Conservation (phyloP, 768 basidiomycete genomes). For the Steccherinum ochraceum region DNA sequence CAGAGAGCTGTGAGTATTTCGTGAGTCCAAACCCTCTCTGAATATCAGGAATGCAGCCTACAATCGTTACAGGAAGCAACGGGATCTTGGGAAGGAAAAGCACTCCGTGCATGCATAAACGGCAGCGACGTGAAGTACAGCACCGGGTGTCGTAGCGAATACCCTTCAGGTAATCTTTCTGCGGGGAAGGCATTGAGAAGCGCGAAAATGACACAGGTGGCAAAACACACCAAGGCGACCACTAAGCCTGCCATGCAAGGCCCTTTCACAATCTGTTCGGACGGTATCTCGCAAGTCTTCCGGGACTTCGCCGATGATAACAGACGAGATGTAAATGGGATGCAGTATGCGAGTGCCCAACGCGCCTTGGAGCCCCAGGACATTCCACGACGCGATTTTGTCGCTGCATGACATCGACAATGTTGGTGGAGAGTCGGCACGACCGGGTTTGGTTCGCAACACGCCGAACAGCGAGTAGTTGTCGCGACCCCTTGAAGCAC, state of each 20-base stretch:
- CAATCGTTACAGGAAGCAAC: slow-evolving; percentile 65
- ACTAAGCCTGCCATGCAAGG: slow-evolving; percentile 53
- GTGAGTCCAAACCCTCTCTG: slow-evolving; percentile 3
- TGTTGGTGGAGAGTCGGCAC: slow-evolving; percentile 82
- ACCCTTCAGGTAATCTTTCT: slow-evolving; percentile 35
- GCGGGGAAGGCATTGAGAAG: background rate
- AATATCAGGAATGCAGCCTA: slow-evolving; percentile 21
- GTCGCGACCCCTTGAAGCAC: slow-evolving; percentile 68
- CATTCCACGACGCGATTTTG: slow-evolving; percentile 85
- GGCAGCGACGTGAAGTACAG: slow-evolving; percentile 53
- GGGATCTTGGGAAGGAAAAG: too few relatives aligned
- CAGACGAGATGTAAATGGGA: slow-evolving; percentile 57
- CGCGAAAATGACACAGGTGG: background rate
- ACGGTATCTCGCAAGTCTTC: slow-evolving; percentile 32
- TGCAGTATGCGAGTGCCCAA: slow-evolving; percentile 47
- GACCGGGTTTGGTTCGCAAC: slow-evolving; percentile 89
- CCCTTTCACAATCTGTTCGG: slow-evolving; percentile 59
- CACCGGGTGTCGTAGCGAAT: slow-evolving; percentile 39
- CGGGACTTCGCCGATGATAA: slow-evolving; percentile 74
- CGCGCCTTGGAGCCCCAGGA: slow-evolving; percentile 83
- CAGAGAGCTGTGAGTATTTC: slow-evolving; percentile 47
- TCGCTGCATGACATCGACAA: slow-evolving; percentile 91
- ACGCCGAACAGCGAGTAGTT: slow-evolving; percentile 71
- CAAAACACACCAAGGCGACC: background rate
- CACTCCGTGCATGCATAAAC: slow-evolving; percentile 58